Conservation (phyloP, 768 basidiomycete species). For the Xerocomus potaroensis region DNA sequence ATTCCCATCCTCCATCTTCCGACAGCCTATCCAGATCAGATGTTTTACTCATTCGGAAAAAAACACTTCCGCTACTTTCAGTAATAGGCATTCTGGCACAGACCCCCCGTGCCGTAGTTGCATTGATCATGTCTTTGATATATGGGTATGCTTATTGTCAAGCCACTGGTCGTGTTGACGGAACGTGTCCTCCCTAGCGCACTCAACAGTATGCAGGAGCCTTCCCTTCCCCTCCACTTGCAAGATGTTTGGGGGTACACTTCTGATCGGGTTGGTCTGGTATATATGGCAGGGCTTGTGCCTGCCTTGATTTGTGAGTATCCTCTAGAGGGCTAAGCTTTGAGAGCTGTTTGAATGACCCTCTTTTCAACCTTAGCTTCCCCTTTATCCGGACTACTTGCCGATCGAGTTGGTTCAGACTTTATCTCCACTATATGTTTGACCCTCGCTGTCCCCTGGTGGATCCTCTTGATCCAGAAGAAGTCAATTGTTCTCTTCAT, state of each 20-base stretch:
- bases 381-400: conserved; percentile 52
- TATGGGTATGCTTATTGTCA: conserved; percentile 45
- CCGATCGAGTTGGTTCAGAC: conserved; percentile 55
- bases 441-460: conserved; percentile 60
- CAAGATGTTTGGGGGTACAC: conserved; percentile 45
- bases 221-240: conserved; percentile 53
- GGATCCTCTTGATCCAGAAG: conserved; percentile 49
- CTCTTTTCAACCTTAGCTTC: conserved; percentile 39
- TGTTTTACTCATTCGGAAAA: conserved; percentile 11
- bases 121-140: conserved; percentile 42
- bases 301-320: conserved; percentile 61
- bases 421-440: conserved; percentile 48
- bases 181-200: conserved; percentile 32
- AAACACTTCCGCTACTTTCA: conserved; percentile 35
- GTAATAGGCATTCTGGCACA: conserved; percentile 41
- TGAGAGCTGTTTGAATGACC: not conserved
- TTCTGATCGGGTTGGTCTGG: conserved; percentile 55
- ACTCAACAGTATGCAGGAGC: conserved; percentile 48
- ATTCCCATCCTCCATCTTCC: not conserved
- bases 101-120: conserved; percentile 47
- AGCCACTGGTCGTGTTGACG: not conserved
- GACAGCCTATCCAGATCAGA: conserved; percentile 4
- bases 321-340: not conserved
- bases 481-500: conserved; percentile 44
- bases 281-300: conserved; percentile 60